Conservation (phyloP, 306 rosid species). For the Rosa multiflora region DNA sequence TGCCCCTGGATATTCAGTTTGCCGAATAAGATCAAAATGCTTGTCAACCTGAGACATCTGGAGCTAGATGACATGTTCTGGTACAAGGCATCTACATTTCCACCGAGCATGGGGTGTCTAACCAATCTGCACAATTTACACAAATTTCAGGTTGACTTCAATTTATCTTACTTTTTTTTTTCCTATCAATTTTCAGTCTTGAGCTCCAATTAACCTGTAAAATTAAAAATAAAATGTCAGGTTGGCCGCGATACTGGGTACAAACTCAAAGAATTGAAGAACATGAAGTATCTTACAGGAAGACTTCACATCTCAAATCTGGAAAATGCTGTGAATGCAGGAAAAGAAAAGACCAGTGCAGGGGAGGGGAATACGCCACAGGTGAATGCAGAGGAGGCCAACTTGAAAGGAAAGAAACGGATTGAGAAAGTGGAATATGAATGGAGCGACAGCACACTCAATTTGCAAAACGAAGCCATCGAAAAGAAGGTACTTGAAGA, state of each 20-base stretch:
- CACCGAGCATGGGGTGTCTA: slow-evolving; percentile 7
- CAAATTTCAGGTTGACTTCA: not conserved
- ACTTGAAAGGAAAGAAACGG: slow-evolving; percentile 15
- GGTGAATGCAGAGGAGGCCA: slow-evolving; percentile 10
- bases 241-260: slow-evolving; percentile 9
- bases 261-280: slow-evolving; percentile 21
- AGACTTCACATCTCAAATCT: slow-evolving; percentile 16
- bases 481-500: slow-evolving; percentile 10
- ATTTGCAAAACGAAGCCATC: not conserved
- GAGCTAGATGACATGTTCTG: slow-evolving; percentile 28
- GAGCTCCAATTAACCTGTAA: not conserved
- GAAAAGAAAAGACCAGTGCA: no score
- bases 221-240: not conserved
- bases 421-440: slow-evolving; percentile 11
- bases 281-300: slow-evolving; percentile 14
- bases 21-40: slow-evolving; percentile 9
- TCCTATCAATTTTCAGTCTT: not conserved
- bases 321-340: slow-evolving; percentile 5
- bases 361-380: no score
- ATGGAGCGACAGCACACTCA: not conserved
- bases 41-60: slow-evolving; percentile 18
- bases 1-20: slow-evolving; percentile 18
- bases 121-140: slow-evolving; percentile 19
- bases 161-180: no score
- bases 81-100: not conserved